phyloP scores from a whole-genome alignment of 768 basidiomycete species.

The Leccinum aurantiacum region DNA sequence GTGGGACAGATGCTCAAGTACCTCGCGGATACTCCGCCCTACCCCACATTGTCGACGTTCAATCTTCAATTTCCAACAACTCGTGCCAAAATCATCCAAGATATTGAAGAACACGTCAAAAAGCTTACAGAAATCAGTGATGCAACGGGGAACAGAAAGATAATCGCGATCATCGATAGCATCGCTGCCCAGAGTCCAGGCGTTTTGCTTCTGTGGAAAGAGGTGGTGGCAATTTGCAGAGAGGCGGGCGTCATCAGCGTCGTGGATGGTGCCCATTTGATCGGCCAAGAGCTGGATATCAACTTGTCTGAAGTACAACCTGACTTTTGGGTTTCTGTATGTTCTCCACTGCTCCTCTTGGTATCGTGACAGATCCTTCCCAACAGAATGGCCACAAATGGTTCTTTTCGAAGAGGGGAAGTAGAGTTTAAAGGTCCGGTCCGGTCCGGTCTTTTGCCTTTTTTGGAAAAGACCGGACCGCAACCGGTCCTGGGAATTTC shows the following conservation, averaged over 20 bases:
- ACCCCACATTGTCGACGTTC: slow-evolving; percentile 28
- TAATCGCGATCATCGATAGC: slow-evolving; percentile 69
- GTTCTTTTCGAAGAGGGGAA: slow-evolving; percentile 70
- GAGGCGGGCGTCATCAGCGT: slow-evolving; percentile 63
- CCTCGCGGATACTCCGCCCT: too few species aligned
- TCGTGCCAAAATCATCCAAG: slow-evolving; percentile 52
- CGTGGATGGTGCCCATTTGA: slow-evolving; percentile 48
- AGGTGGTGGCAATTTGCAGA: slow-evolving; percentile 62
- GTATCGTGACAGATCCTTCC: not conserved
- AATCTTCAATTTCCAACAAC: slow-evolving; percentile 54
- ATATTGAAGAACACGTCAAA: slow-evolving; percentile 43
- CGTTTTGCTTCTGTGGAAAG: slow-evolving; percentile 65
- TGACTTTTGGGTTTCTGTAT: slow-evolving; percentile 79
- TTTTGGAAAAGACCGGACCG: too few species aligned
- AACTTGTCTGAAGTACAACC: slow-evolving; percentile 56
- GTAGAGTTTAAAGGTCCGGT: too few species aligned
- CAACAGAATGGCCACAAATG: slow-evolving; percentile 83
- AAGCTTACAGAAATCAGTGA: slow-evolving; percentile 26
- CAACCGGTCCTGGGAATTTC: too few species aligned
- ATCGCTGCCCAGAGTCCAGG: slow-evolving; percentile 61
- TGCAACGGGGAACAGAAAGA: slow-evolving; percentile 38
- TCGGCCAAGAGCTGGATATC: slow-evolving; percentile 53
- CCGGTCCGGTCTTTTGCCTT: too few species aligned
- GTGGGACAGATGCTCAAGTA: slow-evolving; percentile 37
- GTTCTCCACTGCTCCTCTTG: slow-evolving; percentile 19